Conservation (phyloP, 2,329 filamentous ascomycete species). For the Davidsoniella neocaledoniae region DNA sequence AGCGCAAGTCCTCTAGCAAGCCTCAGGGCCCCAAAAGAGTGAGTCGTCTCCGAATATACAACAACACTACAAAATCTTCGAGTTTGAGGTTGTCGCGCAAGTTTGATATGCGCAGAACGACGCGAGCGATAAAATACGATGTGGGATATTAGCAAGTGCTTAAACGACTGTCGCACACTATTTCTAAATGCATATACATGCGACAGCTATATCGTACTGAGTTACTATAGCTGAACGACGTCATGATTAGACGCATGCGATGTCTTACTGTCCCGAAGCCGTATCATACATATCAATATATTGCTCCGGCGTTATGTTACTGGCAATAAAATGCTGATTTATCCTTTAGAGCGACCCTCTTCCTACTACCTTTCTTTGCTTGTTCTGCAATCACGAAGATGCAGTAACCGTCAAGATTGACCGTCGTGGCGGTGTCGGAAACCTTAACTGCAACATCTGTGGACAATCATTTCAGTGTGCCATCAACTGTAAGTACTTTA, state of each 20-base stretch:
- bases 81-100: not conserved
- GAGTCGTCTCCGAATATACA: conserved; percentile 15
- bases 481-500: conserved; percentile 60
- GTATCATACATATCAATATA: too few species aligned
- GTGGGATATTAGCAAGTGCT: too few species aligned
- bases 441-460: conserved; percentile 80
- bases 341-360: conserved; percentile 46
- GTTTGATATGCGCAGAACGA: not conserved
- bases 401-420: conserved; percentile 82
- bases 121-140: not conserved
- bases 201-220: too few species aligned
- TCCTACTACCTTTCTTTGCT: conserved; percentile 76
- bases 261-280: not conserved
- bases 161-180: too few species aligned
- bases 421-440: conserved; percentile 77
- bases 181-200: too few species aligned
- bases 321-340: not conserved
- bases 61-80: not conserved
- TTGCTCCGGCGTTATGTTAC: not conserved
- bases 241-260: not conserved
- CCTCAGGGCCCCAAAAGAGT: conserved; percentile 73
- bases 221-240: not conserved
- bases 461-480: conserved; percentile 84
- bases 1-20: conserved; percentile 78
- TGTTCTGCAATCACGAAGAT: conserved; percentile 97